Evolutionary conservation across 108 stramenopile genomes (phyloP), one percentile per base, ranked within the genome.

Genomic region (Schizochytrium sp.): DNA sequence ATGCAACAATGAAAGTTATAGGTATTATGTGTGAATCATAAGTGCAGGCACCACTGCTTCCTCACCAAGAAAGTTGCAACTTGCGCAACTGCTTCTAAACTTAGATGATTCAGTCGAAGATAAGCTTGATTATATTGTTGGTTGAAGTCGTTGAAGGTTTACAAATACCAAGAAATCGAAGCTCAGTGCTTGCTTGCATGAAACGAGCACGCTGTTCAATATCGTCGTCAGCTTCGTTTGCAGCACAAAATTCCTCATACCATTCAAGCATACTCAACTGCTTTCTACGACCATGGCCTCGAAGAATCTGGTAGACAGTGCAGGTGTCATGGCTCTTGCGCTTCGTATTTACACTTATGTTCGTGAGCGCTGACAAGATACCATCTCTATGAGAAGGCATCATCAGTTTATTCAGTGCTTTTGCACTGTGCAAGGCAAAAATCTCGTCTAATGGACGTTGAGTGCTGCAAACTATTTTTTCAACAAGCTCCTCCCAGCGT

Each of bases 241-340:
- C 76, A 28, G 50, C 53, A 10, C 76, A 83, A 28, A 83, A 83
- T 2, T 83, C 76, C 50, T 55, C 53, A 42, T 55, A 83, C 76
- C 76, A 83, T 42, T 49, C 53, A 10, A 83, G 76, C 76, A 83
- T 83, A 38, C 50, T 10, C 2, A 83, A n/a, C 2, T 83, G 47
- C 15, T 83, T 49, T 8, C 50, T 5, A 0, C 64, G 64, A 10
- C 53, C 53, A 28, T 83, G 76, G 47, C 76, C 76, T 5, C 76
- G 47, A 5, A 83, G 76, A 83, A 83, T 83, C 76, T 83, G 76
- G 28, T 19, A 83, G 10, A 53, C 76, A 10, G 28, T 17, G 76
- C 50, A 38, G 50, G 76, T 83, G 3, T 83, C 76, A 3, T 49
- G 53, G 45, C 45, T 15, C 12, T 10, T 50, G 3, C 53, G 76